Base-by-base conservation (phyloP, 2,329 filamentous ascomycete genomes). In the Teratosphaeria viscida region DNA sequence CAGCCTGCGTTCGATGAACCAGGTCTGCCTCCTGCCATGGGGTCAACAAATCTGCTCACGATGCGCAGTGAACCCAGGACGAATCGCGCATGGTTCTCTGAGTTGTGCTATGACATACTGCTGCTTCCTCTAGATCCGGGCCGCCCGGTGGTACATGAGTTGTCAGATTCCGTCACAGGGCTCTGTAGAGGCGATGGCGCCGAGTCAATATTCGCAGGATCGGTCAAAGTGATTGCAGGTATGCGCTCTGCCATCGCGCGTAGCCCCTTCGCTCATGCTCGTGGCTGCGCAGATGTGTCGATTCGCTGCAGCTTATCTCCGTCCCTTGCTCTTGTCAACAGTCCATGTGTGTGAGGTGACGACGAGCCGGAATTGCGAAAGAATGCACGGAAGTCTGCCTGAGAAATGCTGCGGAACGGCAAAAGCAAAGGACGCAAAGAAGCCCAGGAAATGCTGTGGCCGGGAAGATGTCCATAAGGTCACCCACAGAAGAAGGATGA, bases 221-320 rank as follows among this genome's bases (percentile, higher is more conserved):
- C 75, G 43, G 74, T 76, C 59, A 77, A 71, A 64, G 73, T 75
- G 68, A 79, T 78, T 60, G 73, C 72, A 52, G 77, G 75, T 55
- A 77, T 56, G 60, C 47, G 34, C 52, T 63, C 59, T 14, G 49
- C 60, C 61, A 63, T 61, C 16, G 53, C 53, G 43, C 43, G 43
- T 19, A 23, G 5, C 19, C 10, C 10, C 34, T 34, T 35, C 43
- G n/a, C 19, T 49, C 43, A 49, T 49, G 43, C 43, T 49, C 43
- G 43, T 49, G 8, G 43, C 43, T 23, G 43, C 16, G 16, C 43
- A 23, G 43, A 49, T 49, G 16, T 23, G 19, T 49, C 4, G n/a
- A 49, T n/a, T 23, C 43, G 19, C 43, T 23, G 16, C 43, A 11
- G 43, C 43, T 49, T 19, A 49, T 49, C 43, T 49, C 43, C 16